Evolutionary conservation across 2,329 filamentous ascomycete genomes (phyloP), one percentile per base, ranked within the genome.

Genomic region (Cladosporium sp.): DNA sequence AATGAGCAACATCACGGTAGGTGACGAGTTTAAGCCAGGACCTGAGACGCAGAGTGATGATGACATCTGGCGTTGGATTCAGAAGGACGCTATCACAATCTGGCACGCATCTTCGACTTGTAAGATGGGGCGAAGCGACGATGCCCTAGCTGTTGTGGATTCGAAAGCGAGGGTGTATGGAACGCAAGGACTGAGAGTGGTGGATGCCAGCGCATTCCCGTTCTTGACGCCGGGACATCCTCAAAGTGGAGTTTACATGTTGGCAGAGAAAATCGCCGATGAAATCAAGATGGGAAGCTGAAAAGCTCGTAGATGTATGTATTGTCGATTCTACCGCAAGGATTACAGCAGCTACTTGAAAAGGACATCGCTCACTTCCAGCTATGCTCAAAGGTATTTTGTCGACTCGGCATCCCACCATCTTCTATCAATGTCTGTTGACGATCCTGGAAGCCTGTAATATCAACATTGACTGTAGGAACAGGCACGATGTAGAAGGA

Each of bases 11-110:
- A 68, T 75, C 7, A 65, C 70, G 6, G 66, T 72, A 3, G 70
- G 70, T 1, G 69, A 67, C 1, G 77, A 79, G 53, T 65, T 59
- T 8, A 68, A 69, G 10, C 77, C 77, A 0, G 75, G 75, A 1
- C 34, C 56, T 28, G 30, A 61, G 11, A 36, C 64, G 13, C 32
- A 58, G 43, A 66, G 65, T 26, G 63, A 67, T 23, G 67, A 58
- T 21, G 49, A 67, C 26, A 65, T 69, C n/a, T 51, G 61, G 58
- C 14, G 61, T 1, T 61, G 39, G 53, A 66, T 66, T 7, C 30
- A 59, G n/a, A 23, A 57, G 30, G 43, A 51, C 16, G 30, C 43
- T 14, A 43, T 57, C 21, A 67, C 65, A 1, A 25, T 67, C 18
- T 59, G 32, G 21, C 67, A 69, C 54, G 66, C 66, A 18, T 49